Evolutionary conservation across 768 basidiomycete species (phyloP).

Genomic region (Lactifluus echinatus): DNA sequence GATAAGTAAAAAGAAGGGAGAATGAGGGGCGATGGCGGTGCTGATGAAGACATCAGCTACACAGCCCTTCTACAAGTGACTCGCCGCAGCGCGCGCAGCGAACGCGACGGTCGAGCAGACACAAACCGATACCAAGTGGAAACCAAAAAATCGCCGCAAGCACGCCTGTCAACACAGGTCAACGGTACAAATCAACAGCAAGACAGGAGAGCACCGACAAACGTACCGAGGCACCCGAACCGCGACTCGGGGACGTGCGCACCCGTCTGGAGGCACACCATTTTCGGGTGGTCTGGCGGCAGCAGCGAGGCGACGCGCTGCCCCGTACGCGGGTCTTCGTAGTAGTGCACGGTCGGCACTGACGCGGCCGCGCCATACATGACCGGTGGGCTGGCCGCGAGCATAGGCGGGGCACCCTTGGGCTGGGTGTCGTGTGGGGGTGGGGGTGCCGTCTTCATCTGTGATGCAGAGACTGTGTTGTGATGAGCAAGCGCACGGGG

Average conservation of each 20-base stretch:
- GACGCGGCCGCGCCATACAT: conserved; percentile 6
- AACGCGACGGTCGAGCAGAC: conserved; percentile 64
- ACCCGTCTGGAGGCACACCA: conserved; percentile 76
- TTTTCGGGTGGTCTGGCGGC: conserved; percentile 74
- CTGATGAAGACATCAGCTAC: conserved; percentile 7
- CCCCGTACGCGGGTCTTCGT: conserved; percentile 30
- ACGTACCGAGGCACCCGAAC: conserved; percentile 64
- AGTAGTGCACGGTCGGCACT: conserved; percentile 23
- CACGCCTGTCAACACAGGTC: conserved; percentile 46
- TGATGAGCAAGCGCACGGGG: background rate
- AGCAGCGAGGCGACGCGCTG: conserved; percentile 42
- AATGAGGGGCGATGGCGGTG: background rate
- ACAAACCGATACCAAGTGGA: conserved; percentile 71
- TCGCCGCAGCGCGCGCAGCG: conserved; percentile 47
- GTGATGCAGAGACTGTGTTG: background rate
- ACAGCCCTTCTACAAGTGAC: conserved; percentile 30
- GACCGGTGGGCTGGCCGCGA: background rate
- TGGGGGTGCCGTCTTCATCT: background rate
- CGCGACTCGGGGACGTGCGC: conserved; percentile 53
- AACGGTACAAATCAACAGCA: no score
- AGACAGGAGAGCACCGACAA: background rate
- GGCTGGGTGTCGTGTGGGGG: background rate
- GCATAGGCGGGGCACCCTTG: background rate
- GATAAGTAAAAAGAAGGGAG: background rate
- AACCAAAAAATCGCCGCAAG: conserved; percentile 84